Evolutionary conservation across 2,329 filamentous ascomycete species (phyloP).

Genomic region (Fusarium phyllophilum): DNA sequence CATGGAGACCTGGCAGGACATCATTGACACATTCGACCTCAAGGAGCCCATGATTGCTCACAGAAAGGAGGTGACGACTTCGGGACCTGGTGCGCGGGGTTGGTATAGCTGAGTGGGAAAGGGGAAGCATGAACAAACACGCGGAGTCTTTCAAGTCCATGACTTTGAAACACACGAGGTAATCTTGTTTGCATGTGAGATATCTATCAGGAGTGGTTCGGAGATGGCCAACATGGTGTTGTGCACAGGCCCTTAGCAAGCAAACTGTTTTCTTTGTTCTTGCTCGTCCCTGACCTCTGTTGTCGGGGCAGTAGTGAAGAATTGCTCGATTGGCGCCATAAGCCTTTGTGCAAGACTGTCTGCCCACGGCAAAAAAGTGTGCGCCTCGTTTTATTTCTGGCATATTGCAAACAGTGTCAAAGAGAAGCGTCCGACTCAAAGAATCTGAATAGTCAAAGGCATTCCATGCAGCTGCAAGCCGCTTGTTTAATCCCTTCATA

Average conservation of each 20-base stretch:
- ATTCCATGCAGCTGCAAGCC: background rate
- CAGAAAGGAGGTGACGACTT: constrained; percentile 67
- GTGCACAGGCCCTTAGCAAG: constrained; percentile 5
- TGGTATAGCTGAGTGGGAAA: constrained; percentile 69
- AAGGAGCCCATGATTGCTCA: constrained; percentile 86
- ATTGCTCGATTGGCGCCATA: background rate
- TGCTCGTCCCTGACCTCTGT: background rate
- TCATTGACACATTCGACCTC: constrained; percentile 81
- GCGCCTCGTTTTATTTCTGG: constrained; percentile 18
- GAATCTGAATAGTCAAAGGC: constrained; percentile 23
- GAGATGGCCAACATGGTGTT: constrained; percentile 11
- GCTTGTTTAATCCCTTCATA: constrained; percentile 7
- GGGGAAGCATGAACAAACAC: background rate
- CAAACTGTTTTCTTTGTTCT: constrained; percentile 25
- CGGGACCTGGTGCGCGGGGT: constrained; percentile 65
- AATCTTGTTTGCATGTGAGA: background rate
- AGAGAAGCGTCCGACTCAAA: constrained; percentile 8
- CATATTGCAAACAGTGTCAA: constrained; percentile 5
- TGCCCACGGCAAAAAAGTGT: background rate
- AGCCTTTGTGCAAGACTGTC: constrained; percentile 12
- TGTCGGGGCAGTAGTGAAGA: background rate
- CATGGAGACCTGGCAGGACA: constrained; percentile 81
- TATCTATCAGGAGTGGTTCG: background rate
- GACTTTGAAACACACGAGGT: background rate
- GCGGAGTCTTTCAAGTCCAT: background rate